Percentiles rank a stretch among this genome's conserved stretches.
These are phyloP conservation scores for Phialophora verrucosa DNA, from an alignment of 2,329 filamentous ascomycete genomes.

Conservation along the genomic window DNA sequence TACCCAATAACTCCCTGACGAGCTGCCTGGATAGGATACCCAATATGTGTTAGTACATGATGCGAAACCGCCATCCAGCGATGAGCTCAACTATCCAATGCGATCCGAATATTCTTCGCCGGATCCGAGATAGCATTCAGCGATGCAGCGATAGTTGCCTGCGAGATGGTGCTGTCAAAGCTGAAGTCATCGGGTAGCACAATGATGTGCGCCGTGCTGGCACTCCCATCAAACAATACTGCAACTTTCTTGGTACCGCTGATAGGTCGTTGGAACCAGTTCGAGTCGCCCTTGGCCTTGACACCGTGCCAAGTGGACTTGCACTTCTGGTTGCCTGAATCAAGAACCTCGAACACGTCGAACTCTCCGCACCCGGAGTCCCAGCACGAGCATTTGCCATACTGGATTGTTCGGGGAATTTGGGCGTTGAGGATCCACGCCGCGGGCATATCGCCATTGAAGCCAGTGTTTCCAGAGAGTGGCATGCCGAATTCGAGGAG, in stretches of 20 bases:
- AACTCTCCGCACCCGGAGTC: constrained; percentile 72
- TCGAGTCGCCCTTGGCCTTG: constrained; percentile 68
- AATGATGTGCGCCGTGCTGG: constrained; percentile 33
- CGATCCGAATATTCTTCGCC: constrained; percentile 22
- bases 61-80: background rate
- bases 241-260: constrained; percentile 67
- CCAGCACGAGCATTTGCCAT: constrained; percentile 77
- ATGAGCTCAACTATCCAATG: constrained; percentile 20
- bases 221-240: constrained; percentile 59
- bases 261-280: constrained; percentile 73
- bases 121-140: constrained; percentile 26
- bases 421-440: constrained; percentile 77
- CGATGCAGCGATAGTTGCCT: constrained; percentile 25
- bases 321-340: constrained; percentile 66
- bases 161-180: constrained; percentile 32
- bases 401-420: constrained; percentile 73
- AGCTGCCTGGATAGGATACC: background rate
- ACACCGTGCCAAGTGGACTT: constrained; percentile 71
- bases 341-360: constrained; percentile 75
- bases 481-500: constrained; percentile 78
- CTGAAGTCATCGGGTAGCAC: constrained; percentile 30
- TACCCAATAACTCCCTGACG: background rate
- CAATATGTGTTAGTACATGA: background rate
- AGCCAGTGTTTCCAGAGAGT: constrained; percentile 56
- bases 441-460: constrained; percentile 71